Evolutionary conservation across 2,329 filamentous ascomycete genomes (phyloP).

Genomic region (Monosporascus sp.): DNA sequence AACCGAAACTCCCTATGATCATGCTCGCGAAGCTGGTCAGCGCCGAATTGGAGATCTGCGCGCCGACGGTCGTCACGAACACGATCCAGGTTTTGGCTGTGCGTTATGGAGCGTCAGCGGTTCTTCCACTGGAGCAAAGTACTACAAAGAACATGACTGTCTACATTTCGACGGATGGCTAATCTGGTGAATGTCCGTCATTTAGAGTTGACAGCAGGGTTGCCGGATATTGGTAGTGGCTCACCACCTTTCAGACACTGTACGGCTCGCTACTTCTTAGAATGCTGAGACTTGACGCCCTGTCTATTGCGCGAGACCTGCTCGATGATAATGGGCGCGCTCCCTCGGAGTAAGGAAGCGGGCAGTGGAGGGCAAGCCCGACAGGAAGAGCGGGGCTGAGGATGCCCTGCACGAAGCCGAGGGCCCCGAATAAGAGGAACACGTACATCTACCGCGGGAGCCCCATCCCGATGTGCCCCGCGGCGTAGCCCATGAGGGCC

Average conservation of each 20-base stretch:
- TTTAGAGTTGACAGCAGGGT: neutral
- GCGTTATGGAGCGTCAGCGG: neutral
- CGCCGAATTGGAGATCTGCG: conserved; percentile 52
- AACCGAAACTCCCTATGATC: conserved; percentile 24
- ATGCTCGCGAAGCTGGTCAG: conserved; percentile 39
- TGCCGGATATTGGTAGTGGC: neutral
- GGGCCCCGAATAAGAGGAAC: conserved; percentile 53
- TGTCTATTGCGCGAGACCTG: conserved; percentile 46
- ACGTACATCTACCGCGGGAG: conserved; percentile 31
- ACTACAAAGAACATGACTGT: too few relatives aligned
- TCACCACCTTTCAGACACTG: conserved; percentile 41
- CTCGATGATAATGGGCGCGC: conserved; percentile 45
- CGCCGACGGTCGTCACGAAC: conserved; percentile 46
- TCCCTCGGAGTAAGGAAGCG: conserved; percentile 56
- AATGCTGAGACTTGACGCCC: conserved; percentile 49
- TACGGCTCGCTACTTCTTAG: conserved; percentile 39
- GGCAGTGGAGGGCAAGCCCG: conserved; percentile 57
- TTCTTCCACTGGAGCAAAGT: too few relatives aligned
- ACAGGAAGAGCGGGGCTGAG: conserved; percentile 52
- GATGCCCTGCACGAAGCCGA: conserved; percentile 51
- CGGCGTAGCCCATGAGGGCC: conserved; percentile 51
- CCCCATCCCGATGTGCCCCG: conserved; percentile 44
- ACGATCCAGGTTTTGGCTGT: conserved; percentile 48
- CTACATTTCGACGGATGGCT: too few relatives aligned
- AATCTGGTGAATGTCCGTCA: too few relatives aligned